Base-by-base conservation (phyloP, 768 basidiomycete genomes). In the Phallus indusiatus region DNA sequence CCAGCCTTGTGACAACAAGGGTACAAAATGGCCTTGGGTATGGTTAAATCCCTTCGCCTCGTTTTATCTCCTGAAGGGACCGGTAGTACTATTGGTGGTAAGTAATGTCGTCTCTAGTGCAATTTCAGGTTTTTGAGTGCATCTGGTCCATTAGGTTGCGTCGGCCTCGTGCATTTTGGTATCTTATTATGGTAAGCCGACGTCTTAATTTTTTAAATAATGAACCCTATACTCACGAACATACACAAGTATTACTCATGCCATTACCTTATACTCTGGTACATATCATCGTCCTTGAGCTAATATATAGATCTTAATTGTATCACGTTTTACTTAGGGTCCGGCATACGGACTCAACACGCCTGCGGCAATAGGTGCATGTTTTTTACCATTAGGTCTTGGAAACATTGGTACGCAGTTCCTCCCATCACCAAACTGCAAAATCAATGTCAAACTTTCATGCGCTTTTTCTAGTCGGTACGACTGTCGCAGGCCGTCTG, bases 201-300 rank as follows among this genome's bases (percentile, higher is more conserved):
- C 46, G 20, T 2, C 11, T 55, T 35, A 2, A n/a, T n/a, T n/a
- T 47, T 37, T 35, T 12, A 48, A 4, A 16, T 3, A 16, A 16
- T 12, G 21, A 18, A 51, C 10, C 50, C 18, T 16, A 51, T 14
- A 12, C 14, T 3, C 28, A 18, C 11, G 5, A 9, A 18, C 57
- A n/a, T 1, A n/a, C n/a, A n/a, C n/a, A 42, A 67, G 77, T 63
- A 10, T 65, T 87, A 1, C 65, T 86, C 53, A 67, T 84, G 11
- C 86, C 87, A 0, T 69, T 89, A 5, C 76, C 84, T 0, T 85
- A 81, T 61, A 88, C 85, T 0, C 74, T 88, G 28, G 86, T 87
- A 61, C 62, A 81, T 69, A 16, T 9, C 34, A 8, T 17, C 36
- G 18, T 11, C 9, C 22, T n/a, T n/a, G n/a, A n/a, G n/a, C 12